Evolutionary conservation across 179 eudicot genomes (phyloP).

Genomic region (Camellia oleifera): DNA sequence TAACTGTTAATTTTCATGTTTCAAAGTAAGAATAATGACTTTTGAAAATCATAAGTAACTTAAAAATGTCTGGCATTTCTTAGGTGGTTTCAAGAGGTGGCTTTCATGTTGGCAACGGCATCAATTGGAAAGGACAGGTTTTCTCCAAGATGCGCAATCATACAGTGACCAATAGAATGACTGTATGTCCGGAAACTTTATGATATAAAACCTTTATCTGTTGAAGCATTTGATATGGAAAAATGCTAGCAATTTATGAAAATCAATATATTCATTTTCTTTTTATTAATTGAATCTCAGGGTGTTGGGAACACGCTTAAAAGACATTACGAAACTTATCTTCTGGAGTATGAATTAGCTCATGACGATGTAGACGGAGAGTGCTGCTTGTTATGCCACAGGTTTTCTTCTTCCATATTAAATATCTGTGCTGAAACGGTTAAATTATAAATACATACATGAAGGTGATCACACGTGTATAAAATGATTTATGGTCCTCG

Average conservation of each 20-base stretch:
- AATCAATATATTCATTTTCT: neutral
- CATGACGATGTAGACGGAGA: conserved; percentile 99
- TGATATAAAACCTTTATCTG: neutral
- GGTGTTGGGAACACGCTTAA: conserved; percentile 98
- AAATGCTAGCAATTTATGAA: neutral
- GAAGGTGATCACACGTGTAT: neutral
- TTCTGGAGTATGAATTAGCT: conserved; percentile 90
- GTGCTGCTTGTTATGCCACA: conserved; percentile 94
- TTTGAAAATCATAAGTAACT: neutral
- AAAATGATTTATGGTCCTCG: neutral
- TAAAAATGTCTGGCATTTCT: conserved; percentile 12
- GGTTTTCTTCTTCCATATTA: conserved; percentile 35
- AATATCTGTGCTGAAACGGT: neutral
- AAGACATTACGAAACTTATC: conserved; percentile 93
- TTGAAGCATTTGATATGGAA: neutral
- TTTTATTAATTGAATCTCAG: conserved; percentile 32
- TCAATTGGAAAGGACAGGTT: conserved; percentile 99
- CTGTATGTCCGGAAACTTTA: conserved; percentile 48
- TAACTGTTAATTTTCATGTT: neutral
- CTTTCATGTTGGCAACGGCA: conserved; percentile 98
- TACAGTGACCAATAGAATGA: conserved; percentile 92
- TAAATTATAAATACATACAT: neutral
- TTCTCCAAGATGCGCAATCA: conserved; percentile 98
- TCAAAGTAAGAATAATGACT: neutral
- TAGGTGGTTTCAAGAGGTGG: conserved; percentile 99